Conservation (phyloP, 2,329 filamentous ascomycete species). For the Elsinoe arachidis region DNA sequence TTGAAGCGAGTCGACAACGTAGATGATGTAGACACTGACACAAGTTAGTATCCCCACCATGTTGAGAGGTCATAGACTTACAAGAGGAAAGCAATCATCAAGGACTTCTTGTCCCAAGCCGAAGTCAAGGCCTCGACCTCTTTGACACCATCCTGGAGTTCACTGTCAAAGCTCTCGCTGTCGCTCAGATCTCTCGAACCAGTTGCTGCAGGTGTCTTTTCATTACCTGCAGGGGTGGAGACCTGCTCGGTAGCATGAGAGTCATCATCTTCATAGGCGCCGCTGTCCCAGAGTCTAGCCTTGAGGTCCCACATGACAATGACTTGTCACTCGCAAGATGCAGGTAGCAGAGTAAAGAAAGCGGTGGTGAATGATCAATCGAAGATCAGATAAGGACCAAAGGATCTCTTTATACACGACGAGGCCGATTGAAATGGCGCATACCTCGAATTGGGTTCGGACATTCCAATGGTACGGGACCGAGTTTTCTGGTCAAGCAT, state of each 20-base stretch:
- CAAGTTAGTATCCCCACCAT: background rate
- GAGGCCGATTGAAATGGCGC: background rate
- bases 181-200: constrained; percentile 1
- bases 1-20: constrained; percentile 42
- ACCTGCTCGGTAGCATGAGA: background rate
- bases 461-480: background rate
- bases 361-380: background rate
- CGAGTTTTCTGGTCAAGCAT: background rate
- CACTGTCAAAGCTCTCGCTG: constrained; percentile 17
- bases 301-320: constrained; percentile 1
- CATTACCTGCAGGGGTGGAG: background rate
- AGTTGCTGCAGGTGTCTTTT: background rate
- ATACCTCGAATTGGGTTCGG: background rate
- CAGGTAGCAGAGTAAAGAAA: background rate
- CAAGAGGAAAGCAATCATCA: constrained; percentile 33
- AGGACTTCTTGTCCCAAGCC: constrained; percentile 31
- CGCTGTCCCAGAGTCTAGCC: background rate
- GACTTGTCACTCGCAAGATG: background rate
- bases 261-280: background rate
- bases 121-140: constrained; percentile 33
- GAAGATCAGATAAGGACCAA: background rate
- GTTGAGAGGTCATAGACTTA: constrained; percentile 19
- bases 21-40: constrained; percentile 39
- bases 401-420: background rate
- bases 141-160: constrained; percentile 32